These are phyloP conservation scores for Gonapodya sp. DNA, from an alignment of 192 early-diverging fungal species.

Conservation along the genomic window DNA sequence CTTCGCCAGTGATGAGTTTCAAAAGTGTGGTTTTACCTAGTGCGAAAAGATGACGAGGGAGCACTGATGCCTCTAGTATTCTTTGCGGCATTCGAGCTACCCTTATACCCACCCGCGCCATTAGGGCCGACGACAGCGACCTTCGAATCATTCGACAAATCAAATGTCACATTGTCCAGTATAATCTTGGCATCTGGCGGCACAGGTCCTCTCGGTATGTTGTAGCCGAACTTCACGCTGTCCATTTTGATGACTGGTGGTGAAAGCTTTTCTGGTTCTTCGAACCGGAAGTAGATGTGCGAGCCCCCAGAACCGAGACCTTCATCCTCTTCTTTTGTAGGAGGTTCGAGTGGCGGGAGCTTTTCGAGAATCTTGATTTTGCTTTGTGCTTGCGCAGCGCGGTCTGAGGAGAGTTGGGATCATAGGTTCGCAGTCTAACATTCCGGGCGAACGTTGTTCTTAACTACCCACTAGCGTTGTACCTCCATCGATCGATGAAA, in stretches of 20 bases:
- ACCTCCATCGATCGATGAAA: slow-evolving; percentile 98
- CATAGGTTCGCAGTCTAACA: background rate
- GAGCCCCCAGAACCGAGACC: slow-evolving; percentile 45
- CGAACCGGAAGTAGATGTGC: slow-evolving; percentile 80
- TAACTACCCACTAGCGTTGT: slow-evolving; percentile 84
- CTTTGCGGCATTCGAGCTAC: background rate
- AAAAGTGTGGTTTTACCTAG: slow-evolving; percentile 89
- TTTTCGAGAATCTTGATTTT: slow-evolving; percentile 99
- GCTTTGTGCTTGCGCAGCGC: slow-evolving; percentile 83
- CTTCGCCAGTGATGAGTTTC: slow-evolving; percentile 76
- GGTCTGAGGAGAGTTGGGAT: background rate
- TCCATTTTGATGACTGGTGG: slow-evolving; percentile 96
- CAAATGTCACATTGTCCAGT: slow-evolving; percentile 74
- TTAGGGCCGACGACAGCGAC: slow-evolving; percentile 99
- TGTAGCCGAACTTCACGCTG: slow-evolving; percentile 84
- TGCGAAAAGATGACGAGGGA: background rate
- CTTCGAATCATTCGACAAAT: slow-evolving; percentile 93
- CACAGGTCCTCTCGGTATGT: slow-evolving; percentile 36
- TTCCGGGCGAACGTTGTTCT: background rate
- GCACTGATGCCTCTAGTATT: background rate
- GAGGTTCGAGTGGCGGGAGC: slow-evolving; percentile 79
- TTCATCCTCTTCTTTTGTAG: slow-evolving; percentile 54
- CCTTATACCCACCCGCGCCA: slow-evolving; percentile 62
- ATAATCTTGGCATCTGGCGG: slow-evolving; percentile 35
- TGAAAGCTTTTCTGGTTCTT: slow-evolving; percentile 84